Evolutionary conservation across 192 early-diverging fungal species (phyloP), one percentile per base, ranked within the genome.

Genomic region (Linnemannia hyalina): DNA sequence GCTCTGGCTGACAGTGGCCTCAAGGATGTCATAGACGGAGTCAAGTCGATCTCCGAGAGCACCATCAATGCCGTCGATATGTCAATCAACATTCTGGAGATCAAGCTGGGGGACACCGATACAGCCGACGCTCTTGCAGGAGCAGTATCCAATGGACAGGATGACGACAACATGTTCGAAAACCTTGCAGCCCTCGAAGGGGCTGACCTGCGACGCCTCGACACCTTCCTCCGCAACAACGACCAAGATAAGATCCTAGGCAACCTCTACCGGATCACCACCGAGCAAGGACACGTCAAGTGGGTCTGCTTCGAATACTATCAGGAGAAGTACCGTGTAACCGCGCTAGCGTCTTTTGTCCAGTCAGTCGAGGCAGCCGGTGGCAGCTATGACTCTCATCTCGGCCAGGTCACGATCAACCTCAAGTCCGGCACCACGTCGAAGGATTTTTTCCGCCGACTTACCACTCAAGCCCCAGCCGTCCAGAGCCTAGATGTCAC

Each of bases 231-330:
- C 23, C 70, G 60, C 2, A 55, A 74, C 40, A 78, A 77, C 60
- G 82, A 83, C 18, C 41, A 73, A 35, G 55, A 60, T 47, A 83
- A 78, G 55, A 49, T 78, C 2, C 9, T 83, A 36, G 82, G 82
- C 7, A 83, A 83, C 69, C 73, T 83, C 10, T 83, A 78, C 72
- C 38, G 76, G 15, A 68, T 78, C n/a, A 73, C 71, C 26, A 83
- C 82, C 4, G 23, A 55, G 2, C 22, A 74, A n/a, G 76, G 82
- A 32, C 71, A 83, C 22, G 82, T 83, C 57, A 83, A 83, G 38
- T 83, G 82, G 82, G 82, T 78, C 38, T 83, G 82, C 70, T 72
- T 83, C 23, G 72, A 74, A 5, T 77, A 83, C 55, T 74, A 70
- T 36, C 46, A 63, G 22, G 42, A 69, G 23, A 83, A 35, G 35